Conservation (phyloP, 78 protist species). For the Cavenderia fasciculata region DNA sequence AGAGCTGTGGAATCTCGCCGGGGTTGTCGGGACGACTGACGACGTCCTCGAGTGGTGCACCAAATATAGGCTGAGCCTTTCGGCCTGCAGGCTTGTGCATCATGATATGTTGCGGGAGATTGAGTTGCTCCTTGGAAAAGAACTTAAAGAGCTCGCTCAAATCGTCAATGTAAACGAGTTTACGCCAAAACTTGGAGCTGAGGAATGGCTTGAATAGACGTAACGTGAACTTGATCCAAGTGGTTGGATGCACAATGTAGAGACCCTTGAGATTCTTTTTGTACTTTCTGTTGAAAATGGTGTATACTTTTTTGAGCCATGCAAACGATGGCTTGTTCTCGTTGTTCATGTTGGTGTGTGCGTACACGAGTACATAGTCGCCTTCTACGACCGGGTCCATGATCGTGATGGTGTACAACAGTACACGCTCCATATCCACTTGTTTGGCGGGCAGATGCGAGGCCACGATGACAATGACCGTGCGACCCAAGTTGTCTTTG, state of each 20-base stretch:
- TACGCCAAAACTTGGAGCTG: slow-evolving; percentile 55
- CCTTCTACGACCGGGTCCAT: slow-evolving; percentile 78
- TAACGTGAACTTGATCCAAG: slow-evolving; percentile 63
- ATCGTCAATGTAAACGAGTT: slow-evolving; percentile 29
- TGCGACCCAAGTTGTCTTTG: slow-evolving; percentile 55
- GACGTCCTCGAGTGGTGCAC: slow-evolving; percentile 65
- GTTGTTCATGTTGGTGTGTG: slow-evolving; percentile 68
- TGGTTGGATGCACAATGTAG: slow-evolving; percentile 80
- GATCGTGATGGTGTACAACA: slow-evolving; percentile 46
- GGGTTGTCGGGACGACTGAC: slow-evolving; percentile 51
- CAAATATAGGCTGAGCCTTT: slow-evolving; percentile 42
- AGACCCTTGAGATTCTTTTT: slow-evolving; percentile 86
- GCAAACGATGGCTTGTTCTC: slow-evolving; percentile 41
- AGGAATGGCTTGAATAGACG: slow-evolving; percentile 73
- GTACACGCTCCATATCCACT: slow-evolving; percentile 50
- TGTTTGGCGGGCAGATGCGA: slow-evolving; percentile 40
- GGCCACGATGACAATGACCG: slow-evolving; percentile 44
- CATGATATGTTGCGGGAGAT: slow-evolving; percentile 31
- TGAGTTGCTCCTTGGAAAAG: slow-evolving; percentile 52
- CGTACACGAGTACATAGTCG: slow-evolving; percentile 63
- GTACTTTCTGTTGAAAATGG: slow-evolving; percentile 79
- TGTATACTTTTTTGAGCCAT: slow-evolving; percentile 75
- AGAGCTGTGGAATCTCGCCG: slow-evolving; percentile 30
- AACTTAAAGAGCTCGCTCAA: slow-evolving; percentile 29
- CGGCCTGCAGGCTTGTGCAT: slow-evolving; percentile 42